These are phyloP conservation scores for Pseudogymnoascus pannorum DNA, from an alignment of 2,329 filamentous ascomycete species.

Conservation along the genomic window DNA sequence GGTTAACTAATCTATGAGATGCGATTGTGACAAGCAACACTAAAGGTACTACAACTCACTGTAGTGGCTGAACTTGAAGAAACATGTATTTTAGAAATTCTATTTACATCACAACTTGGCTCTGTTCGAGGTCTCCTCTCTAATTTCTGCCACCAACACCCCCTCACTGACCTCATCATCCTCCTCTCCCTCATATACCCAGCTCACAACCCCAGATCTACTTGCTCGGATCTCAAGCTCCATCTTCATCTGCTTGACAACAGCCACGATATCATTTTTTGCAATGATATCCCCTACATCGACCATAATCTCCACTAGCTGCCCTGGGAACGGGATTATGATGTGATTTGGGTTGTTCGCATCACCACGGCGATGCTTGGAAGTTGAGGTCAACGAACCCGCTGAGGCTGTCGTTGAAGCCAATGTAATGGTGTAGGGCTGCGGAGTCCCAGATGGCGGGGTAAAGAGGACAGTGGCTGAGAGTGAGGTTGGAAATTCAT, in stretches of 20 bases:
- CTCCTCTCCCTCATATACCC: slow-evolving; percentile 24
- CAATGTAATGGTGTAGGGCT: slow-evolving; percentile 36
- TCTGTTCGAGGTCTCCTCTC: neutral
- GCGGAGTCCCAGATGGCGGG: slow-evolving; percentile 39
- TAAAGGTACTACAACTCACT: no score
- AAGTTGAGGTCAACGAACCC: slow-evolving; percentile 41
- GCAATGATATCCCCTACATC: slow-evolving; percentile 41
- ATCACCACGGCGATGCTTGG: slow-evolving; percentile 42
- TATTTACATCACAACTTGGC: neutral
- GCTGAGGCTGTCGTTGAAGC: slow-evolving; percentile 38
- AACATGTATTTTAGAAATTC: neutral
- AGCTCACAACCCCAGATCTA: slow-evolving; percentile 19
- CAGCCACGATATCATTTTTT: slow-evolving; percentile 46
- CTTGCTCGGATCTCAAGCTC: slow-evolving; percentile 49
- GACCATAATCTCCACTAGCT: slow-evolving; percentile 51
- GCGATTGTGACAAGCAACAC: no score
- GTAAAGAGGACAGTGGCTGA: slow-evolving; percentile 42
- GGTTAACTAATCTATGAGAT: no score
- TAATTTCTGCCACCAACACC: slow-evolving; percentile 14
- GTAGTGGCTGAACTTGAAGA: no score
- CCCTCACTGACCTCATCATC: slow-evolving; percentile 24
- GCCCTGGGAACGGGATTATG: slow-evolving; percentile 49
- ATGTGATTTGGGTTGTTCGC: slow-evolving; percentile 44
- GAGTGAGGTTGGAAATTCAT: slow-evolving; percentile 51
- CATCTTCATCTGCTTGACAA: slow-evolving; percentile 64